Percentiles rank a stretch among this genome's conserved stretches.
Evolutionary conservation across 768 basidiomycete species (phyloP).

Genomic region (Hericium erinaceus): DNA sequence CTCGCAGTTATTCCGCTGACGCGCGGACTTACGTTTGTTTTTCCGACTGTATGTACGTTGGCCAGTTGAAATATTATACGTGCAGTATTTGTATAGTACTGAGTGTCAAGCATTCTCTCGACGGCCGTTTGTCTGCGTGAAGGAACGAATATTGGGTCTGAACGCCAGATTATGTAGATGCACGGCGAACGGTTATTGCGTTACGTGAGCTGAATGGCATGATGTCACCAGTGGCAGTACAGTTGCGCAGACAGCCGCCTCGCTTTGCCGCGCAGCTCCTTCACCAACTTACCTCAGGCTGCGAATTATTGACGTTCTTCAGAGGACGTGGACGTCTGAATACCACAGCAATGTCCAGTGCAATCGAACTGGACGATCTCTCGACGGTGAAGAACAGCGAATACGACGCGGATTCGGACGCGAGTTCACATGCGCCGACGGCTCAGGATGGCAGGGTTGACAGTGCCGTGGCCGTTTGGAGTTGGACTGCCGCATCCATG

Average conservation of each 20-base stretch:
- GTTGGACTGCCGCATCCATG: constrained; percentile 11
- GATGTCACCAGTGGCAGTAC: no score
- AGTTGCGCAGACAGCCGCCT: no score
- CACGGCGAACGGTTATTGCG: no score
- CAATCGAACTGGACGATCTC: constrained; percentile 33
- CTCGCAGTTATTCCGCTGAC: background rate
- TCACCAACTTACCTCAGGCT: no score
- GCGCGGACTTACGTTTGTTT: background rate
- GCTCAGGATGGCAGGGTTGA: constrained; percentile 1
- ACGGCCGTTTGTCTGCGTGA: no score
- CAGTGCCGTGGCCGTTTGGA: constrained; percentile 6
- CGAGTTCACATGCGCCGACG: background rate
- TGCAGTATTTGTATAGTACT: no score
- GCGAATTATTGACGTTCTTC: background rate
- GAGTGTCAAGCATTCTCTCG: no score
- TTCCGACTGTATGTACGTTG: background rate
- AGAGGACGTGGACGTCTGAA: background rate
- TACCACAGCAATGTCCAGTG: constrained; percentile 19
- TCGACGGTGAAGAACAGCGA: constrained; percentile 10
- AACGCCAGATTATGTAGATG: no score
- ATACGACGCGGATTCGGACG: background rate
- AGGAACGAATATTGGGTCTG: no score
- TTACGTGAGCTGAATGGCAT: no score
- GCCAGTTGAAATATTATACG: no score
- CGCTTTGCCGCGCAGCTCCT: no score